Evolutionary conservation across 768 basidiomycete species (phyloP), one percentile per base, ranked within the genome.

Genomic region (Ephemerocybe angulata): DNA sequence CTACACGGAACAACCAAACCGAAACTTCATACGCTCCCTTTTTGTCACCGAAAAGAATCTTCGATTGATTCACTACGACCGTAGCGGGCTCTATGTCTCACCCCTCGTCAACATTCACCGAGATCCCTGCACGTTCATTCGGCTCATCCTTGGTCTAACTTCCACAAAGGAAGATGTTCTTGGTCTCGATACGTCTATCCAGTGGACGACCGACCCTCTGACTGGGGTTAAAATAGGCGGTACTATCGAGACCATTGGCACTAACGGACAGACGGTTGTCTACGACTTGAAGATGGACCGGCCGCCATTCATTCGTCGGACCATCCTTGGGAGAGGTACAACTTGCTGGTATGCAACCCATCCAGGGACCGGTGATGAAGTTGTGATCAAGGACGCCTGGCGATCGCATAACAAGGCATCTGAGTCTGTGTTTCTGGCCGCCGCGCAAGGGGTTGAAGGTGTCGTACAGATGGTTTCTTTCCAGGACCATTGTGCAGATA

Each of bases 21-120:
- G 54, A 1, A 3, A 21, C 4, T 55, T 55, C 21, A 38, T 40
- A 2, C 40, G 54, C 17, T 38, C n/a, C 27, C 25, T 55, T 21
- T 19, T 50, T 22, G 10, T 55, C 27, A 49, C 47, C 15, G 41
- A 43, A 12, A 49, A 29, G 22, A 7, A 31, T 7, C 21, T 55
- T 24, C 54, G 54, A 7, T 29, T 55, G 47, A 55, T 12, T 55
- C n/a, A 17, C n/a, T n/a, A n/a, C n/a, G 54, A 55, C 25, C 31
- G 54, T 1, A 41, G 47, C 43, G 47, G 54, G 3, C 25, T 42
- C n/a, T 21, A 55, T 25, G 17, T 48, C 24, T 19, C 54, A 2
- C 22, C 13, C 8, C n/a, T 21, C 19, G 19, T 49, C 12, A 24
- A 55, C 35, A 22, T 55, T 2, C 54, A 55, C 38, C 12, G 28